Base-by-base conservation (phyloP, 441 rosid species). In the Syzygium syzygioides region DNA sequence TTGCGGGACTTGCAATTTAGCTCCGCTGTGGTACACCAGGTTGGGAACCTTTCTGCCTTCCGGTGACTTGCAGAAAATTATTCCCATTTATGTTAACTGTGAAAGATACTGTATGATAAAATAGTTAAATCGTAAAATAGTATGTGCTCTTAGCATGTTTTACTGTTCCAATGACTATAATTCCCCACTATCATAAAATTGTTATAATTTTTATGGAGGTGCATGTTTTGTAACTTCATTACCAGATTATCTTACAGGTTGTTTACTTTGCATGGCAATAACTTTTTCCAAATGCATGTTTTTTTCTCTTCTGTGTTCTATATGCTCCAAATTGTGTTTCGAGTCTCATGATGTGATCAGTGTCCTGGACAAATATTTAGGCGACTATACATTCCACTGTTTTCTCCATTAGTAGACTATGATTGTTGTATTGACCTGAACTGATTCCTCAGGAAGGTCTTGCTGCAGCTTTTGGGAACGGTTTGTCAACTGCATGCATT, bases 11-110 rank as follows among this genome's bases (percentile, higher is more conserved):
- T 98, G 93, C 85, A 86, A 90, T 96, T 98, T 90, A 92, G 94
- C 92, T 94, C 99, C 19, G 98, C 98, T 64, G 99, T 97, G 45
- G 97, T 98, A 84, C 99, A 98, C 93, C 99, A 98, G 98, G 98
- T 95, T 85, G 28, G 90, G 92, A 90, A 60, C 30, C 84, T 85
- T 71, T 85, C 55, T 79, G 26, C 57, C 23, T 57, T 52, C 19
- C 23, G 34, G 28, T 83, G 37, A 68, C 32, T 34, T 56, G n/a
- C 15, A 19, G 13, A 37, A 37, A 80, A 89, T 50, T 86, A 76
- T 23, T 76, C 52, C 52, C 5, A 41, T 76, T 76, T 76, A 41
- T 76, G 41, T 30, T 32, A 76, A 23, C 52, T 76, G 52, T 76
- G 52, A 76, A 41, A 37, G n/a, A 76, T 37, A 2, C 20, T 68